Evolutionary conservation across 345 rosid genomes (phyloP).

Genomic region (Angophora floribunda): DNA sequence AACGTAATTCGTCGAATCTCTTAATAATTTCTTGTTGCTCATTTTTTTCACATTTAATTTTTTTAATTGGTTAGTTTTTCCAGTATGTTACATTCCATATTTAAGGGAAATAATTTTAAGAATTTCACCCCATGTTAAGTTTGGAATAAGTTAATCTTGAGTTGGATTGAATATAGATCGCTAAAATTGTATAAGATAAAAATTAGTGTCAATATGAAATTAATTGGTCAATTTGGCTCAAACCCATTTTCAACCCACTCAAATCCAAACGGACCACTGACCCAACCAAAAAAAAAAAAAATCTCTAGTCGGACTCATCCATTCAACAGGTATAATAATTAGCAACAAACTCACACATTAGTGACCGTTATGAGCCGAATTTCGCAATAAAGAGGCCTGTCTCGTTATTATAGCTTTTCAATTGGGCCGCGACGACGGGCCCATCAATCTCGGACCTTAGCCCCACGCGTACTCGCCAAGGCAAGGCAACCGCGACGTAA

Average conservation of each 20-base stretch:
- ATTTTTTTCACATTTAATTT: no score
- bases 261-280: no score
- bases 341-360: not conserved
- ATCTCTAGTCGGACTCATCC: no score
- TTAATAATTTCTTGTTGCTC: no score
- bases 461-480: not conserved
- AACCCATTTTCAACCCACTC: not conserved
- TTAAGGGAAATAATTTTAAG: no score
- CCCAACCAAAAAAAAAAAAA: no score
- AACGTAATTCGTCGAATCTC: rapidly evolving
- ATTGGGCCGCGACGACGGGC: no score
- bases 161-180: rapidly evolving
- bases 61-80: not conserved
- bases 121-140: not conserved
- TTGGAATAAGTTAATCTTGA: no score
- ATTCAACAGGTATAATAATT: not conserved
- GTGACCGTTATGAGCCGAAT: not conserved
- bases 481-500: not conserved
- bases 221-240: rapidly evolving
- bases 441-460: not conserved
- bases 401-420: no score
- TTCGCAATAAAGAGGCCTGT: no score
- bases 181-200: not conserved
- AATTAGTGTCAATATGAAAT: rapidly evolving
- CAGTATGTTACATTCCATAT: no score